phyloP scores from a whole-genome alignment of 2,329 filamentous ascomycete genomes.

The Aspergillus proliferans region DNA sequence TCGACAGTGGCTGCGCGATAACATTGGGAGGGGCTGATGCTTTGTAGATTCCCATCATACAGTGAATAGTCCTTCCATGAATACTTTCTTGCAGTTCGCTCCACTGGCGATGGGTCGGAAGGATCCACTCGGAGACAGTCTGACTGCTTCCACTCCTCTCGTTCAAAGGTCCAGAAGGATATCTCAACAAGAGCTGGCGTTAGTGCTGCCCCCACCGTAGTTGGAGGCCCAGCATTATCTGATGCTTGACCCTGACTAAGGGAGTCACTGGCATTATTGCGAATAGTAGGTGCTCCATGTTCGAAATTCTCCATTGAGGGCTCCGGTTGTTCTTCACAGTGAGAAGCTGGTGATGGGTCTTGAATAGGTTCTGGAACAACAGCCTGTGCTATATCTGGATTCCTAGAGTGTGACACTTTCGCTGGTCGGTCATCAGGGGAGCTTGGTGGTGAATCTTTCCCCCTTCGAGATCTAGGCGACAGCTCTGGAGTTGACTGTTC shows the following conservation, averaged over 20 bases:
- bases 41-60: slow-evolving; percentile 8
- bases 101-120: slow-evolving; percentile 7
- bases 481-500: slow-evolving; percentile 1
- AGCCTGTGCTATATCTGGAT: slow-evolving; percentile 1
- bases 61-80: slow-evolving; percentile 10
- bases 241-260: too few relatives aligned
- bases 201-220: too few relatives aligned
- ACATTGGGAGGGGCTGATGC: slow-evolving; percentile 6
- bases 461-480: not conserved
- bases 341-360: not conserved
- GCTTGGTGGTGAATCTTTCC: slow-evolving; percentile 1
- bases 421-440: not conserved
- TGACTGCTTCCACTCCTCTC: slow-evolving; percentile 7
- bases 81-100: slow-evolving; percentile 10
- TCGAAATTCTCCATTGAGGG: not conserved
- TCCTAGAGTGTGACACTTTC: not conserved
- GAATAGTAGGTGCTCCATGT: not conserved
- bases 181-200: too few relatives aligned
- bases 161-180: not conserved
- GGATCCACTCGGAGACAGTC: slow-evolving; percentile 7
- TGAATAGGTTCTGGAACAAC: not conserved
- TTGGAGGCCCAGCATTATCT: too few relatives aligned
- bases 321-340: not conserved
- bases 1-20: slow-evolving; percentile 5
- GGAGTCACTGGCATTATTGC: too few relatives aligned